A percentile compares a stretch with the other conserved stretches of the same genome.
phyloP scores from a whole-genome alignment of 139 green algal genomes.

The Nannochloris sp. region DNA sequence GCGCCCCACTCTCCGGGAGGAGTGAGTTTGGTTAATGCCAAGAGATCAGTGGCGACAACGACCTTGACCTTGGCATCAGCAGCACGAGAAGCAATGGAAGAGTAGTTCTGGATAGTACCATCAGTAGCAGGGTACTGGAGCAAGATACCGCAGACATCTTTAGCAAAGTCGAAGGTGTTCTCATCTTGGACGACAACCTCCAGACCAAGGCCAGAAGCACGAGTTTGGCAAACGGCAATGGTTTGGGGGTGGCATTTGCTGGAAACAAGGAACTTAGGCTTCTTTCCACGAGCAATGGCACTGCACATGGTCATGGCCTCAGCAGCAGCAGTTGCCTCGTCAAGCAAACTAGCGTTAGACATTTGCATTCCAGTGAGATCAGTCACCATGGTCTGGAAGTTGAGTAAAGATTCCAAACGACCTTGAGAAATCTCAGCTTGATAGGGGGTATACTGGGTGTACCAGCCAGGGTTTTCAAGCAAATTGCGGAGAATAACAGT shows the following conservation, averaged over 20 bases:
- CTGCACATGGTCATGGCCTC: constrained; percentile 99
- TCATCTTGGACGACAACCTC: constrained; percentile 71
- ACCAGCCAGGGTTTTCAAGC: constrained; percentile 99
- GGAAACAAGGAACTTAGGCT: constrained; percentile 92
- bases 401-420: constrained; percentile 92
- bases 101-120: constrained; percentile 84
- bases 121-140: constrained; percentile 97
- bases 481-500: constrained; percentile 96
- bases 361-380: constrained; percentile 94
- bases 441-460: constrained; percentile 99
- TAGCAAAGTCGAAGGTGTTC: constrained; percentile 46
- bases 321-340: constrained; percentile 95
- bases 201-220: constrained; percentile 92
- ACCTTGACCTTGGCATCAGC: constrained; percentile 67
- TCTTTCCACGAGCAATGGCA: constrained; percentile 91
- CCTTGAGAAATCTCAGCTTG: constrained; percentile 92
- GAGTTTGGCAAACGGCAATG: constrained; percentile 88
- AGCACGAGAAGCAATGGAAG: constrained; percentile 40
- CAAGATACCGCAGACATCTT: constrained; percentile 92
- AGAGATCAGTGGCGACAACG: constrained; percentile 88
- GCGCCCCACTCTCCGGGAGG: constrained; percentile 96
- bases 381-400: constrained; percentile 97
- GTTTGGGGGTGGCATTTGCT: constrained; percentile 98
- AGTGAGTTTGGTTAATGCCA: constrained; percentile 88
- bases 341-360: constrained; percentile 90